Evolutionary conservation across 768 basidiomycete genomes (phyloP), one percentile per base, ranked within the genome.

Genomic region (Leccinum rimulosum): DNA sequence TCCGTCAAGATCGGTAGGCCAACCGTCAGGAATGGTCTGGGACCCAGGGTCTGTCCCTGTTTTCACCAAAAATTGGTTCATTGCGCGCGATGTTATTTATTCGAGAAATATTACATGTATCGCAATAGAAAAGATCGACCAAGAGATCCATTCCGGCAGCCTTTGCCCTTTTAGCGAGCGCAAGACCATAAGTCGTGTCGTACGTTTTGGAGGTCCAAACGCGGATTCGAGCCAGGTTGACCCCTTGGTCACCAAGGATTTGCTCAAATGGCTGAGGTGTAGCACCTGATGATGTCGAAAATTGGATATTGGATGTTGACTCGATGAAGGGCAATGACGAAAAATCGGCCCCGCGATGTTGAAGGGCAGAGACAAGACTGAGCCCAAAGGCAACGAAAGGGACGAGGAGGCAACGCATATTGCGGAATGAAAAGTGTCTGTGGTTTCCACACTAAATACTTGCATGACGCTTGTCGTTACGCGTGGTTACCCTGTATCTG

Each of bases 201-300:
- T 62, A 66, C 17, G 61, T 56, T 22, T 57, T 60, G 12, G 35
- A 3, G 25, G 55, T 63, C 61, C 57, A 57, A 12, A 66, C 9
- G 56, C 64, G 61, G 28, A 66, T 57, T 22, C 58, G 57, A 0
- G 64, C 64, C n/a, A 66, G 57, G 30, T 66, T 59, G 31, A 52
- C 50, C 12, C 65, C 64, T 53, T 52, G 31, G 19, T 47, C 35
- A 8, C 15, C 0, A 35, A 66, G 61, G 22, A 66, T 22, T 5
- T 53, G 31, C 11, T 66, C 61, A 6, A 66, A 51, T 0, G 48
- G 65, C 17, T 55, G 54, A 19, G 53, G n/a, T 9, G 53, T 1
- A 40, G 61, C 10, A 6, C 8, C n/a, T 1, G 50, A 27, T 1
- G 53, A 55, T 40, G 30, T 6, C 6, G 33, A 12, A 22, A 57